Evolutionary conservation across 306 rosid species (phyloP).

Genomic region (Lagenaria siceraria): DNA sequence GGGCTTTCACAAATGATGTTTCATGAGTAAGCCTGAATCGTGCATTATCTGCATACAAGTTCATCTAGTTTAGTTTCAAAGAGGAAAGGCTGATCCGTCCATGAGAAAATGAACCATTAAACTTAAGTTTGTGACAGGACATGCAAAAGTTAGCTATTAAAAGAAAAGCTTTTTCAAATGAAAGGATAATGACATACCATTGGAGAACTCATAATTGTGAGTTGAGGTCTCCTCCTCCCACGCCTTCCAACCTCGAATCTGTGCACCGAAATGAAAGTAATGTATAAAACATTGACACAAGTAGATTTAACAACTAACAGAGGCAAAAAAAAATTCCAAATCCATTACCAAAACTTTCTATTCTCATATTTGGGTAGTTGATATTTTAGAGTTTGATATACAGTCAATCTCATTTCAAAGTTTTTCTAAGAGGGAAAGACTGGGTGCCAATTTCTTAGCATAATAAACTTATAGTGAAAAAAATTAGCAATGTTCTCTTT

Average conservation of each 20-base stretch:
- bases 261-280: constrained; percentile 16
- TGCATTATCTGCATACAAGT: constrained; percentile 41
- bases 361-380: background rate
- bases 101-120: background rate
- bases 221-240: constrained; percentile 89
- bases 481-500: background rate
- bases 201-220: constrained; percentile 58
- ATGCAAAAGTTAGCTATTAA: background rate
- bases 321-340: background rate
- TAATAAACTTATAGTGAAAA: background rate
- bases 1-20: constrained; percentile 84
- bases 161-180: background rate
- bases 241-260: constrained; percentile 95
- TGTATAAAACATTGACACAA: background rate
- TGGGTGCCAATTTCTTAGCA: background rate
- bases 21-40: constrained; percentile 82
- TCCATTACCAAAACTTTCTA: background rate
- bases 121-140: background rate
- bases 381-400: background rate
- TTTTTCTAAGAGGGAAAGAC: background rate
- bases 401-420: background rate
- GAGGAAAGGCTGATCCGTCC: background rate
- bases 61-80: background rate
- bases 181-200: constrained; percentile 32
- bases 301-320: background rate